These are phyloP conservation scores for Graphiopsis chlorocephala DNA, from an alignment of 2,329 filamentous ascomycete species.

Conservation along the genomic window DNA sequence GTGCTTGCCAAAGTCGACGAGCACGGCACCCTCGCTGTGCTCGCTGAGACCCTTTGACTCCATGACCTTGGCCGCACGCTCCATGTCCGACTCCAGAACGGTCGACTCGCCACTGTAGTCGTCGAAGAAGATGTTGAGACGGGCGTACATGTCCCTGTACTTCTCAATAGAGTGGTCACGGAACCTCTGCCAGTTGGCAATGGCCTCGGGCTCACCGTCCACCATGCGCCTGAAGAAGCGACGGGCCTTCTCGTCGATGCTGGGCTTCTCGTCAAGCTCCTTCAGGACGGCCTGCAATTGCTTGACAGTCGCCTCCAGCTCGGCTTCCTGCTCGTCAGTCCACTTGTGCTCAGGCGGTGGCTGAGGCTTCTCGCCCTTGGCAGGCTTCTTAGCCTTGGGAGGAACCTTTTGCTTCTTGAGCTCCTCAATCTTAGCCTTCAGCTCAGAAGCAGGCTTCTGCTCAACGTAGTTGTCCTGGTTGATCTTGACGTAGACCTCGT, in stretches of 20 bases:
- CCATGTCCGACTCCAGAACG: constrained; percentile 61
- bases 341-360: constrained; percentile 27
- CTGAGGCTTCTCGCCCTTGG: constrained; percentile 46
- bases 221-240: constrained; percentile 68
- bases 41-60: constrained; percentile 61
- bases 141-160: constrained; percentile 62
- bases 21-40: constrained; percentile 62
- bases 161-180: constrained; percentile 62
- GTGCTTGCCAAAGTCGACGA: constrained; percentile 69
- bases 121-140: constrained; percentile 64
- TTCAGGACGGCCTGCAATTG: constrained; percentile 48
- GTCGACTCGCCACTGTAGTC: constrained; percentile 69
- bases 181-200: constrained; percentile 63
- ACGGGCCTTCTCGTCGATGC: constrained; percentile 71
- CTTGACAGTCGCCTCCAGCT: constrained; percentile 49
- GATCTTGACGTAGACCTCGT: constrained; percentile 78
- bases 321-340: constrained; percentile 47
- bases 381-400: constrained; percentile 39
- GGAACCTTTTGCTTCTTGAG: constrained; percentile 40
- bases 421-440: constrained; percentile 43
- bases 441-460: constrained; percentile 61
- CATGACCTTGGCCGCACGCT: constrained; percentile 57
- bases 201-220: constrained; percentile 57
- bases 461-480: constrained; percentile 61
- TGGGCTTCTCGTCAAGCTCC: constrained; percentile 50